Evolutionary conservation across 257 asterid genomes (phyloP), one percentile per base, ranked within the genome.

Genomic region (Ligustrum vulgare): DNA sequence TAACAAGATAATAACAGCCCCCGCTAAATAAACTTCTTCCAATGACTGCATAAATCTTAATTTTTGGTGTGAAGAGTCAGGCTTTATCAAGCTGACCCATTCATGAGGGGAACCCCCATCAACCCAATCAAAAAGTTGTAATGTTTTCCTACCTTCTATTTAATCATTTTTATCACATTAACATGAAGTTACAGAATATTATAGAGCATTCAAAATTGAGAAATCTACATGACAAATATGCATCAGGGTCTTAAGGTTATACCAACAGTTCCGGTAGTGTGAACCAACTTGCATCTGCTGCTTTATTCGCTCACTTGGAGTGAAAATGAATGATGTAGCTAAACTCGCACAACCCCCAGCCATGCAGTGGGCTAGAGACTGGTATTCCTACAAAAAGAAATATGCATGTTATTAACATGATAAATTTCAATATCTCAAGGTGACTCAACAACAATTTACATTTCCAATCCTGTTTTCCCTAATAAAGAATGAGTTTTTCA

Each of bases 281-380:
- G 91, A 87, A 49, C 92, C 86, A 77, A 94, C 92, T 92, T 94
- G 99, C 98, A 94, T 91, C 88, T 94, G 99, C 87, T 94, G 99
- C 82, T 94, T 94, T 78, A 94, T 84, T 49, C 88, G 87, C 81
- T 94, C 99, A 49, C 99, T 94, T 51, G 99, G 99, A 71, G 99
- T 94, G 83, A 89, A 94, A 83, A 94, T 82, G 82, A 94, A 89
- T 76, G 98, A 94, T 10, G 99, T 94, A 66, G 99, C 97, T 82
- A 94, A 67, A 82, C 99, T 94, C 72, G 97, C 97, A 80, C 87
- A 86, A 37, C 97, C 99, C 67, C 99, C 99, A 62, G 97, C 96
- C 70, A 85, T 76, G 87, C 98, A 94, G 84, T 91, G 97, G 75
- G 89, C 98, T 81, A 89, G 78, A 71, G 98, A 89, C 72, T 87